Base-by-base conservation (phyloP, 257 asterid genomes). In the Lavandula angustifolia region DNA sequence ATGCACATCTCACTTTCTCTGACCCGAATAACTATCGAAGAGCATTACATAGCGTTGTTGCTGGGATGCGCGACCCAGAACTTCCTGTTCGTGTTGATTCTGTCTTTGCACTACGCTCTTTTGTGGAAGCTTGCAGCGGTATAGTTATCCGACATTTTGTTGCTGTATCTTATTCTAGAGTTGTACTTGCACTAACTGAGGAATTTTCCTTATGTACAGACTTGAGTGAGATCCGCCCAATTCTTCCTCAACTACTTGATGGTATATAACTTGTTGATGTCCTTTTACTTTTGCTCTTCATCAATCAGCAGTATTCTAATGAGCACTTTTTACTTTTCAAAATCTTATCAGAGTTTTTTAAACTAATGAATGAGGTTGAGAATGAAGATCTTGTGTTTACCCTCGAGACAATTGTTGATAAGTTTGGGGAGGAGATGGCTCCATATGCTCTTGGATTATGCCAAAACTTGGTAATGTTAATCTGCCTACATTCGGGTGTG, bases 381-480 rank as follows among this genome's bases (percentile, higher is more conserved):
- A 94, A 91, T 77, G 99, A 94, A 81, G 99, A 94, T 88, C 96
- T 94, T 22, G 99, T 94, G 58, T 94, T 85, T 69, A 88, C 99
- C 2, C 95, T 94, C 14, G 99, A 94, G 88, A 87, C 99, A 48
- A 88, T 94, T 56, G 99, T 94, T 65, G 99, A 94, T 80, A 94
- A 94, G 81, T 94, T 94, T 78, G 99, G 99, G 60, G 98, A 94
- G 81, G 99, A 94, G 86, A 94, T 94, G 98, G 88, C 97, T 75
- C 98, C 99, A 12, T 90, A 81, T 77, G 98, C 99, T 49, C 86
- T 90, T 75, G 99, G 98, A 51, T 77, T 94, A 72, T 94, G 99
- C 95, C 95, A 90, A 79, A 94, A 90, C 81, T 78, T 94, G 95
- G 99, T 94, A 76, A 73, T 76, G 40, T 53, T 67, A 50, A 48